phyloP scores from a whole-genome alignment of 208 protist genomes.

The Acanthamoeba polyphaga region DNA sequence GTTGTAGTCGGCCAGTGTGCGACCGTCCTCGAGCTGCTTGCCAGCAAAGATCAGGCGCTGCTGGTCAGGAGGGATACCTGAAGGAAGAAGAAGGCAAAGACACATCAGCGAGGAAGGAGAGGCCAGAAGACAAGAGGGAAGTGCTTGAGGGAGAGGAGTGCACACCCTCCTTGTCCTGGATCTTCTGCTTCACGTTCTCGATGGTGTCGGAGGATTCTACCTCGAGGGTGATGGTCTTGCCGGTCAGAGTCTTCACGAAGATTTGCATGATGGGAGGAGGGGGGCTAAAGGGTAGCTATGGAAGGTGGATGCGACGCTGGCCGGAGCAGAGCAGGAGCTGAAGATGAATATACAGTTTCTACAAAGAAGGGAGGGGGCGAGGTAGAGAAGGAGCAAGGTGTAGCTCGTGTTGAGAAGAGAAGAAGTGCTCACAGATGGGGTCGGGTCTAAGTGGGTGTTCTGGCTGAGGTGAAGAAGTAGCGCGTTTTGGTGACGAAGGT shows the following conservation, averaged over 20 bases:
- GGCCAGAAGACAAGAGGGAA: neutral
- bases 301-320: no score
- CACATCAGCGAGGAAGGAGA: neutral
- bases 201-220: slow-evolving; percentile 93
- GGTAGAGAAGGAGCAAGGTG: no score
- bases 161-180: slow-evolving; percentile 98
- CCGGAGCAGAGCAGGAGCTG: neutral
- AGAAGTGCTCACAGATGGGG: no score
- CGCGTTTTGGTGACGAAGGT: no score
- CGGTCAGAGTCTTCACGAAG: slow-evolving; percentile 80
- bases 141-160: neutral
- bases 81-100: neutral
- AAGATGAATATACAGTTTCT: neutral
- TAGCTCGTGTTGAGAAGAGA: no score
- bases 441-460: no score
- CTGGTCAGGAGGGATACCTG: slow-evolving; percentile 94
- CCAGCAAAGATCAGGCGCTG: slow-evolving; percentile 96
- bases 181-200: slow-evolving; percentile 98
- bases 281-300: neutral
- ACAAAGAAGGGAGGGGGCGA: neutral
- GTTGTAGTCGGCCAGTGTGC: slow-evolving; percentile 92
- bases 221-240: slow-evolving; percentile 74
- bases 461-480: neutral
- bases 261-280: slow-evolving; percentile 82
- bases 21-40: slow-evolving; percentile 95